These are phyloP conservation scores for Neurospora crassa DNA, from an alignment of 2,329 filamentous ascomycete species.

Conservation along the genomic window DNA sequence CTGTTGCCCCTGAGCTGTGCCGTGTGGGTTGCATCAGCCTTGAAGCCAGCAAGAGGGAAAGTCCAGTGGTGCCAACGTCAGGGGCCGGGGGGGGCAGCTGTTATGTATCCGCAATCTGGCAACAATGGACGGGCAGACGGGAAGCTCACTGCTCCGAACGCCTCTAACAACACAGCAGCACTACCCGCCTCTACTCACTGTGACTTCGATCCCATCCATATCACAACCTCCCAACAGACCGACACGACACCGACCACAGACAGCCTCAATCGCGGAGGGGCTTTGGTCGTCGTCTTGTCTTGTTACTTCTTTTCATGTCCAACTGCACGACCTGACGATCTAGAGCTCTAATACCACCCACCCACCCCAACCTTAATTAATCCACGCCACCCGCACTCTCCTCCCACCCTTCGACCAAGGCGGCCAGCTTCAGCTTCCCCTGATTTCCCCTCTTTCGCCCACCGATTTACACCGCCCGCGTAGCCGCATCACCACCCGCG, in stretches of 20 bases:
- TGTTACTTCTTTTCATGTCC: neutral
- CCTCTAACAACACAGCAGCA: neutral
- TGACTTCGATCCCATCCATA: neutral
- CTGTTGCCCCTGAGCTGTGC: slow-evolving; percentile 8
- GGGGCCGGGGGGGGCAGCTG: neutral
- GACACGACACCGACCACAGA: neutral
- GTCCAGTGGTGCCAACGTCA: neutral
- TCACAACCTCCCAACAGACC: neutral
- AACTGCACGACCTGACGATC: neutral
- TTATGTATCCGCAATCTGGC: slow-evolving; percentile 20
- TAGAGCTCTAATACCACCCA: slow-evolving; percentile 1
- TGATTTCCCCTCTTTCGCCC: neutral
- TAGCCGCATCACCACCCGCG: neutral
- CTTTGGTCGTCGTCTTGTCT: neutral
- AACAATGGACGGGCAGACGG: slow-evolving; percentile 8
- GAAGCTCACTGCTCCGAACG: neutral
- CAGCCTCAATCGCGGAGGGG: neutral
- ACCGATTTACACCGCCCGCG: neutral
- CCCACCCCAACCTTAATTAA: slow-evolving; percentile 1
- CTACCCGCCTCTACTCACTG: neutral
- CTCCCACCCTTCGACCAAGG: neutral
- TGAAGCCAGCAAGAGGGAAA: neutral
- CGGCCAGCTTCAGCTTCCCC: neutral
- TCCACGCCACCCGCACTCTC: neutral
- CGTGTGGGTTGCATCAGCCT: slow-evolving; percentile 8